Conservation (phyloP, 2,329 filamentous ascomycete genomes). For the Trichoderma simmonsii region DNA sequence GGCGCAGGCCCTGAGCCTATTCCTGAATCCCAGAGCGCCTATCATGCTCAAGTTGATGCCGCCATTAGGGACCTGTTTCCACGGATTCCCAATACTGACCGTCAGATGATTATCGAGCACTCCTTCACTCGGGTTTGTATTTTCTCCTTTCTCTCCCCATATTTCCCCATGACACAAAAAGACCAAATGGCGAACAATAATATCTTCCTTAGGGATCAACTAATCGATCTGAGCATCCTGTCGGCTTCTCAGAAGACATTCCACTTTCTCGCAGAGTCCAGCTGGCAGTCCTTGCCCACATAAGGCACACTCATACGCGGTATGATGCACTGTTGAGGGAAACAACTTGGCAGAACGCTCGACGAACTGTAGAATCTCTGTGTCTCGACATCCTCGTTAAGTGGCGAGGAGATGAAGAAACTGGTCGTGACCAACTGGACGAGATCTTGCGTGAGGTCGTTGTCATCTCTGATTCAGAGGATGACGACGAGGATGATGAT, state of each 20-base stretch:
- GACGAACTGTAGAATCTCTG: conserved; percentile 58
- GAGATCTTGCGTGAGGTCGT: conserved; percentile 65
- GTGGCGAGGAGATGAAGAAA: conserved; percentile 70
- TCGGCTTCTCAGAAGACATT: conserved; percentile 55
- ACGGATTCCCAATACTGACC: conserved; percentile 62
- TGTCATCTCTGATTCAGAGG: conserved; percentile 61
- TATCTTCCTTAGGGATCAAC: conserved; percentile 41
- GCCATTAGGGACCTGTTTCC: conserved; percentile 63
- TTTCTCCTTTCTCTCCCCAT: neutral
- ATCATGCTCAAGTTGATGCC: conserved; percentile 60
- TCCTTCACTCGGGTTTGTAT: conserved; percentile 58
- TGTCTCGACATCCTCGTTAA: conserved; percentile 66
- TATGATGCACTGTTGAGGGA: conserved; percentile 61
- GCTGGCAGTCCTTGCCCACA: conserved; percentile 63
- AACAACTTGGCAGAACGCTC: conserved; percentile 56
- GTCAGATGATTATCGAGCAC: conserved; percentile 59
- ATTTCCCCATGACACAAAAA: neutral
- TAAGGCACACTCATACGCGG: conserved; percentile 63
- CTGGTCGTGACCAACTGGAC: conserved; percentile 63
- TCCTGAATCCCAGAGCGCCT: conserved; percentile 56
- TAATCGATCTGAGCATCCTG: conserved; percentile 52
- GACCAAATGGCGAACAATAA: conserved; percentile 21
- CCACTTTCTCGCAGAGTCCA: conserved; percentile 61
- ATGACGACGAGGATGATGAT: conserved; percentile 44
- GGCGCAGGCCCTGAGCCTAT: conserved; percentile 53